A percentile compares a stretch with the other conserved stretches of the same genome.
These are phyloP conservation scores for Leucogyrophana mollusca DNA, from an alignment of 768 basidiomycete genomes.

Conservation along the genomic window DNA sequence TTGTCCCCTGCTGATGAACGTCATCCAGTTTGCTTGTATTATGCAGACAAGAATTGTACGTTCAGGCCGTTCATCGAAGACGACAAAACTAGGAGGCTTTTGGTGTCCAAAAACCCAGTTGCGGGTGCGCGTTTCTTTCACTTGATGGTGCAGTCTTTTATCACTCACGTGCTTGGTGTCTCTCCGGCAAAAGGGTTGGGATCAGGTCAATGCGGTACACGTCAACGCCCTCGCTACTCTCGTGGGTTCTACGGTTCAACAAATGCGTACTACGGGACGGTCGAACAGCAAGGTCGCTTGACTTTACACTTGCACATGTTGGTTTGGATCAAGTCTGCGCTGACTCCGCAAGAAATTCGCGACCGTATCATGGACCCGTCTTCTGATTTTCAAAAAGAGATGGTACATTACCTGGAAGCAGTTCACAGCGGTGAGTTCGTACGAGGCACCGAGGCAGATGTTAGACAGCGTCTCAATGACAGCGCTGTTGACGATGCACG, in stretches of 20 bases:
- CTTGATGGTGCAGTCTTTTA: slow-evolving; percentile 26
- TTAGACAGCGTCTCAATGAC: background rate
- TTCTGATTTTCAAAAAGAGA: slow-evolving; percentile 4
- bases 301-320: slow-evolving; percentile 41
- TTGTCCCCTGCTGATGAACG: slow-evolving; percentile 32
- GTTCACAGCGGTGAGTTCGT: slow-evolving; percentile 9
- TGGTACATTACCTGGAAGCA: slow-evolving; percentile 9
- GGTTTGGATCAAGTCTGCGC: slow-evolving; percentile 28
- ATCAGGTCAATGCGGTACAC: too few relatives aligned
- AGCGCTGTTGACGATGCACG: too few relatives aligned
- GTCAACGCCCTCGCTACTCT: too few relatives aligned
- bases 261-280: slow-evolving; percentile 33
- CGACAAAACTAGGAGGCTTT: background rate
- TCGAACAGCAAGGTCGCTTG: slow-evolving; percentile 39
- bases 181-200: background rate
- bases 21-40: slow-evolving; percentile 36
- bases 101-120: slow-evolving; percentile 23
- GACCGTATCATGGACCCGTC: slow-evolving; percentile 6
- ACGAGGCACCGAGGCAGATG: too few relatives aligned
- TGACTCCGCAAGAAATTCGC: slow-evolving; percentile 14
- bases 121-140: slow-evolving; percentile 33
- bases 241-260: slow-evolving; percentile 16
- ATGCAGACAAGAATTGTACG: slow-evolving; percentile 21
- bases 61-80: slow-evolving; percentile 11
- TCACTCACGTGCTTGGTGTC: slow-evolving; percentile 19